phyloP scores from a whole-genome alignment of 1,284 basidiomycete species.

The Neolentinus lepideus region DNA sequence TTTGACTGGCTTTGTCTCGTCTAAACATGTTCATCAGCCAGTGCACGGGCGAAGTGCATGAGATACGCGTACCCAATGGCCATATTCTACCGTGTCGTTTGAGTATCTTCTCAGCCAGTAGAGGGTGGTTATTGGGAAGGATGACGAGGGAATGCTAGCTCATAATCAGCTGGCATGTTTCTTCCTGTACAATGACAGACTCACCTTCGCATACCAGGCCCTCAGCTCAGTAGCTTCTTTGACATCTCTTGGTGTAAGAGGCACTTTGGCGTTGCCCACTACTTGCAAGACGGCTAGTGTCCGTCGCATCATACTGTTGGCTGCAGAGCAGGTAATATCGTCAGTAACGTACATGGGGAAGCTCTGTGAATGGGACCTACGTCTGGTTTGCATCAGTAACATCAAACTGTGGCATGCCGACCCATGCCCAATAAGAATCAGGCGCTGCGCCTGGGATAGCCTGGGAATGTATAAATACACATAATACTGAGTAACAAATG shows the following conservation, averaged over 20 bases:
- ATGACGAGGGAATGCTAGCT: constrained; percentile 59
- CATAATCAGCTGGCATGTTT: constrained; percentile 4
- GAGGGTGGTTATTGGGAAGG: constrained; percentile 48
- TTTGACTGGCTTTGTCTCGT: constrained; percentile 54
- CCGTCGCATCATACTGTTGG: constrained; percentile 45
- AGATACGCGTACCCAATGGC: constrained; percentile 38
- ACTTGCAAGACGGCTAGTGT: constrained; percentile 75
- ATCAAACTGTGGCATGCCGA: constrained; percentile 73
- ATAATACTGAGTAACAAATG: constrained; percentile 1
- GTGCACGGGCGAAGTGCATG: constrained; percentile 3
- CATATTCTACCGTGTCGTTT: constrained; percentile 53
- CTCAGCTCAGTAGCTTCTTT: constrained; percentile 42
- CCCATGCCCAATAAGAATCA: constrained; percentile 86
- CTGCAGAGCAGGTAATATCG: constrained; percentile 20
- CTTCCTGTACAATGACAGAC: background rate
- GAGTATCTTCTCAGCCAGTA: constrained; percentile 43
- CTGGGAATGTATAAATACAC: constrained; percentile 28
- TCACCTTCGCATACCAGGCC: constrained; percentile 60
- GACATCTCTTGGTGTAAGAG: constrained; percentile 47
- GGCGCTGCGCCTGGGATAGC: constrained; percentile 58
- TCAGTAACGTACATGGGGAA: background rate
- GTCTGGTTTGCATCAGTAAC: constrained; percentile 62
- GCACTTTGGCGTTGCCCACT: constrained; percentile 58
- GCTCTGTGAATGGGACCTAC: constrained; percentile 39
- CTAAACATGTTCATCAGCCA: constrained; percentile 23